phyloP scores from a whole-genome alignment of 345 rosid species.

The Acer campestre region DNA sequence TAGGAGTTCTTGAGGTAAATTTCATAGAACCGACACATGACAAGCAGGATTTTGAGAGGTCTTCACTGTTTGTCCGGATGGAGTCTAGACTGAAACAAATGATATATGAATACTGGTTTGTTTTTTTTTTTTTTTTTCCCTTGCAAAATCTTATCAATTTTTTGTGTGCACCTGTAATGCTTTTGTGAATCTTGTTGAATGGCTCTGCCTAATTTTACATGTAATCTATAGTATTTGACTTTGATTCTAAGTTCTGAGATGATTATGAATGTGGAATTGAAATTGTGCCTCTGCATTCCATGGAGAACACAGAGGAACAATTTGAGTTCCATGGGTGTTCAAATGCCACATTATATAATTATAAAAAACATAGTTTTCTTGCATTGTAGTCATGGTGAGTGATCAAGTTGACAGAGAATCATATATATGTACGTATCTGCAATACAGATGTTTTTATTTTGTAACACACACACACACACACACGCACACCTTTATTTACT shows the following conservation, averaged over 20 bases:
- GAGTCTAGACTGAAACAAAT: constrained; percentile 78
- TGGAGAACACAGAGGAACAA: neutral
- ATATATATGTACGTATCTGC: too few relatives aligned
- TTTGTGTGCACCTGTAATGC: neutral
- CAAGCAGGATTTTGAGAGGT: constrained; percentile 97
- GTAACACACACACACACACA: too few relatives aligned
- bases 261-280: neutral
- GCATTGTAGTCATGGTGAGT: neutral
- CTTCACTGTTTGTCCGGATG: constrained; percentile 68
- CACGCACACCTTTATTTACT: too few relatives aligned
- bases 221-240: neutral
- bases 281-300: neutral
- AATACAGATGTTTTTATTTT: too few relatives aligned
- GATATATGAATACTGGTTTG: constrained; percentile 71
- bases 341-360: neutral
- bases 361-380: neutral
- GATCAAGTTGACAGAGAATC: neutral
- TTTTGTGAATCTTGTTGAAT: neutral
- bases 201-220: neutral
- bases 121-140: constrained; percentile 3
- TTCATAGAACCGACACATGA: constrained; percentile 97
- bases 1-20: constrained; percentile 96
- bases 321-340: constrained; percentile 3
- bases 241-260: neutral
- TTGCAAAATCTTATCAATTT: neutral